A percentile compares a stretch with the other conserved stretches of the same genome.
phyloP scores from a whole-genome alignment of 306 rosid species.

The Prunus persica region DNA sequence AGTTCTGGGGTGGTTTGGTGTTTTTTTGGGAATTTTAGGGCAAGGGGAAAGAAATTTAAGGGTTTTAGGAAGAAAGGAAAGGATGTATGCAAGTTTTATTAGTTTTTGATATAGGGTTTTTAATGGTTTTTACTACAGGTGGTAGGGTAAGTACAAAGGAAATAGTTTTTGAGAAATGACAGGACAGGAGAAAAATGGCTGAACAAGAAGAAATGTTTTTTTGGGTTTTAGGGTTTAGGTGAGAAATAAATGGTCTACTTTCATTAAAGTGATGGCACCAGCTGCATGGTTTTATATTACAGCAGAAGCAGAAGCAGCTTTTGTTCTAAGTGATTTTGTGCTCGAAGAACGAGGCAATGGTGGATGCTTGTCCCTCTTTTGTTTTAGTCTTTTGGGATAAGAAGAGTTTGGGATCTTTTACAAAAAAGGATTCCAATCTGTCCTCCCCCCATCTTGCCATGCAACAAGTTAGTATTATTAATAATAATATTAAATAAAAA shows the following conservation, averaged over 20 bases:
- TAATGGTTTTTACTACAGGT: not conserved
- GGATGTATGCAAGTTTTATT: not conserved
- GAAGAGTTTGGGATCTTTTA: not conserved
- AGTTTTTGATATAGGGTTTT: not conserved
- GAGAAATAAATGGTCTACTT: constrained; percentile 10
- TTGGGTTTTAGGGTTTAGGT: constrained; percentile 6
- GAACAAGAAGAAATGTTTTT: constrained; percentile 11
- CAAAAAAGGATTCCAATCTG: constrained; percentile 16
- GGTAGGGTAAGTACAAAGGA: constrained; percentile 1
- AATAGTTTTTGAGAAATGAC: constrained; percentile 3
- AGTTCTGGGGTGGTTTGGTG: not conserved
- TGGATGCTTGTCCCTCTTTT: constrained; percentile 7
- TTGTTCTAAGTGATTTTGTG: constrained; percentile 12
- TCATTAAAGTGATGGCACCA: not conserved
- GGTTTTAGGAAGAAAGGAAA: not conserved
- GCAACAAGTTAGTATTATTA: constrained; percentile 2
- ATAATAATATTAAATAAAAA: not conserved
- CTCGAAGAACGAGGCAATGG: constrained; percentile 4
- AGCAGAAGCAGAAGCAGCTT: not conserved
- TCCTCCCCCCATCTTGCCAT: not conserved
- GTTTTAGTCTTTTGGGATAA: constrained; percentile 10
- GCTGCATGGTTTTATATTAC: not conserved
- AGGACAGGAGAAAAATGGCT: not conserved
- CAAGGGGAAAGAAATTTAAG: not conserved
- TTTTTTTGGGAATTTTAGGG: constrained; percentile 3